Conservation (phyloP, 2,329 filamentous ascomycete species). For the Hypoxylon sp. region DNA sequence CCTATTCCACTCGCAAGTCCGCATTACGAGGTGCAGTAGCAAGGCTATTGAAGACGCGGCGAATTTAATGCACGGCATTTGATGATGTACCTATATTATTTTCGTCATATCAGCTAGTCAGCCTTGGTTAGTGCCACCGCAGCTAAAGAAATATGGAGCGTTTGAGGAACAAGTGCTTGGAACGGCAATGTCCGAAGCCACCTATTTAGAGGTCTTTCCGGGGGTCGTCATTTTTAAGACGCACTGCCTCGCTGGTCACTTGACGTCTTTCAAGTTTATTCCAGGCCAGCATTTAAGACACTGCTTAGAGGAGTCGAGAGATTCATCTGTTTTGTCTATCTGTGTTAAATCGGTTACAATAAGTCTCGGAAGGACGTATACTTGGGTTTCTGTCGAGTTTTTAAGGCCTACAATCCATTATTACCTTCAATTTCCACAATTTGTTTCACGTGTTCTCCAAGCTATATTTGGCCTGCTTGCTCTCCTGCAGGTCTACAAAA, state of each 20-base stretch:
- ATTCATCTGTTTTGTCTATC: conserved; percentile 17
- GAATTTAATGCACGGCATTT: conserved; percentile 29
- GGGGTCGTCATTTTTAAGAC: conserved; percentile 38
- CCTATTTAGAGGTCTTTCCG: conserved; percentile 31
- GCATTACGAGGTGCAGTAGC: conserved; percentile 36
- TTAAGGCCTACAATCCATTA: conserved; percentile 14
- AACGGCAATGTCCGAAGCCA: conserved; percentile 45
- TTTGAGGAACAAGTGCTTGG: conserved; percentile 12
- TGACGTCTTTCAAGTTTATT: conserved; percentile 37
- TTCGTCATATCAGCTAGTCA: conserved; percentile 36
- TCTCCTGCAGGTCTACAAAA: conserved; percentile 23
- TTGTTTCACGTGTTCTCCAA: conserved; percentile 15
- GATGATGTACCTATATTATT: conserved; percentile 23
- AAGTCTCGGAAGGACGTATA: conserved; percentile 8
- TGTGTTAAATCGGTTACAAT: conserved; percentile 24
- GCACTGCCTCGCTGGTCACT: conserved; percentile 43
- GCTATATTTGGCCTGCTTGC: conserved; percentile 12
- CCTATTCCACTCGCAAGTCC: conserved; percentile 16
- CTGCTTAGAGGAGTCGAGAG: neutral
- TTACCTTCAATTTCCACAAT: neutral
- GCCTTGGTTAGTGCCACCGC: conserved; percentile 34
- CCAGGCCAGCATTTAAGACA: conserved; percentile 20
- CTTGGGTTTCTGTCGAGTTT: conserved; percentile 30
- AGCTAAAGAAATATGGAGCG: conserved; percentile 13
- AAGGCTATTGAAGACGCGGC: conserved; percentile 15